Percentiles rank a stretch among this genome's conserved stretches.
Evolutionary conservation across 345 rosid species (phyloP).

Genomic region (Kandelia obovata): DNA sequence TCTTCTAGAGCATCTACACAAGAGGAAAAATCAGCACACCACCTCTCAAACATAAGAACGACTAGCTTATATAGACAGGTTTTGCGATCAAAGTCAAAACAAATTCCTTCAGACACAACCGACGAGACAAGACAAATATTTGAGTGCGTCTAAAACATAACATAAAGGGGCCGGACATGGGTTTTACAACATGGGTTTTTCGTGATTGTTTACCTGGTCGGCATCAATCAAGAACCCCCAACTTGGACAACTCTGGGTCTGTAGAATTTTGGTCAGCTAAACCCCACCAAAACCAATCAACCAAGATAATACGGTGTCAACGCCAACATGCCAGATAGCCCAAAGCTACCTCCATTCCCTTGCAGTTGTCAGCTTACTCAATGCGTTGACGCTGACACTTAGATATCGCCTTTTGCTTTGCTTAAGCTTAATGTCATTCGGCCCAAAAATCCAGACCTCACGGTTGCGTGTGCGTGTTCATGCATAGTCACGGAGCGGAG

Average conservation of each 20-base stretch:
- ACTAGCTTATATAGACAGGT: not conserved
- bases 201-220: not conserved
- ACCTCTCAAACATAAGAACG: not conserved
- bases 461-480: no score
- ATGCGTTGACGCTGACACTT: no score
- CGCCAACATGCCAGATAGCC: no score
- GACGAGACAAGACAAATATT: conserved; percentile 17
- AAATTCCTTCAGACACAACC: conserved; percentile 2
- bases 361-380: not conserved
- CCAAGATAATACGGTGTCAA: not conserved
- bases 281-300: not conserved
- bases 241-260: not conserved
- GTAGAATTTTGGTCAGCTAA: not conserved
- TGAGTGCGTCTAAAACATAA: not conserved
- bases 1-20: not conserved
- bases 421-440: no score
- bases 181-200: conserved; percentile 10
- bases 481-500: no score
- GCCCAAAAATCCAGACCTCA: no score
- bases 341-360: not conserved
- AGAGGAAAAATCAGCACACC: no score
- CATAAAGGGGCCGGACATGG: not conserved
- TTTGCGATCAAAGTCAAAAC: conserved; percentile 9
- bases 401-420: no score
- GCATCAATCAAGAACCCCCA: conserved; percentile 11